phyloP scores from a whole-genome alignment of 2,329 filamentous ascomycete genomes.

The Penicillium verrucosum region DNA sequence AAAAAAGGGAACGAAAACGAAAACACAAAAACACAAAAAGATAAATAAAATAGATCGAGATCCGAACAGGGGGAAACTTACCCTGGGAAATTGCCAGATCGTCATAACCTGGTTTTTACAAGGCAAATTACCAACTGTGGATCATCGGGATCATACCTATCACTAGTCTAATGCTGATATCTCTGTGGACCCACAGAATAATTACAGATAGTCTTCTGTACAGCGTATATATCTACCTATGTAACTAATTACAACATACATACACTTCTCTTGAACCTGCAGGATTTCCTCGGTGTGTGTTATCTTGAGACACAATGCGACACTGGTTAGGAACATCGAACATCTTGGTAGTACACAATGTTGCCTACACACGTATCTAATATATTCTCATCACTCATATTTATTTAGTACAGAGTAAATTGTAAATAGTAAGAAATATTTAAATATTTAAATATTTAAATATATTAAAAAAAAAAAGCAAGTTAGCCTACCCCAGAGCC shows the following conservation, averaged over 20 bases:
- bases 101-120: conserved; percentile 18
- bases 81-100: conserved; percentile 13
- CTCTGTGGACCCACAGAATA: not conserved
- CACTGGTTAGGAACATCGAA: conserved; percentile 12
- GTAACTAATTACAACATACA: not conserved
- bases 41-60: conserved; percentile 9
- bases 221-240: not conserved
- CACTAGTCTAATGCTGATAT: not conserved
- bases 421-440: not conserved
- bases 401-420: not conserved
- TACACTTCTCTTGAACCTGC: not conserved
- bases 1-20: not conserved
- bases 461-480: not conserved
- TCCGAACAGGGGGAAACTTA: conserved; percentile 10
- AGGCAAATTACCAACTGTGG: conserved; percentile 26
- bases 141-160: conserved; percentile 22
- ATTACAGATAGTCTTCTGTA: not conserved
- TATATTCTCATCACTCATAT: not conserved
- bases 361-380: not conserved
- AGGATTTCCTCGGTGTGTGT: not conserved
- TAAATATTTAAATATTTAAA: too few species aligned
- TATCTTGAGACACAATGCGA: conserved; percentile 1
- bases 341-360: not conserved
- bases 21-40: not conserved
- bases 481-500: not conserved